These are phyloP conservation scores for Tricholoma matsutake DNA, from an alignment of 768 basidiomycete genomes.

Conservation along the genomic window DNA sequence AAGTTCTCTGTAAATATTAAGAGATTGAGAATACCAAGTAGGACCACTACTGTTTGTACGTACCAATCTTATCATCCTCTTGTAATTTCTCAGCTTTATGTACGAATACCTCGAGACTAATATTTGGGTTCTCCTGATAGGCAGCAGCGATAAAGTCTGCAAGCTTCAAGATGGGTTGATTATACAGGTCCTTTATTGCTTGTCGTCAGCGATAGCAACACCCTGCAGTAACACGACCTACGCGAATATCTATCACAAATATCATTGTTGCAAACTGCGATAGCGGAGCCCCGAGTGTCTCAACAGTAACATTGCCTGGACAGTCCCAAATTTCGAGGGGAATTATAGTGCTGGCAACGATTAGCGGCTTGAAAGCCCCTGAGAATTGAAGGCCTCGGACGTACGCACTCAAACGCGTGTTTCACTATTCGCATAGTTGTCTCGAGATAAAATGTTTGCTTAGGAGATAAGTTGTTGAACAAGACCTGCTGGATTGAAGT, in stretches of 20 bases:
- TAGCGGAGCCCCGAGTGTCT: slow-evolving; percentile 72
- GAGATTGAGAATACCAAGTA: neutral
- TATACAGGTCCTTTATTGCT: slow-evolving; percentile 69
- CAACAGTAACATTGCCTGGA: slow-evolving; percentile 79
- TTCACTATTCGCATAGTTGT: slow-evolving; percentile 77
- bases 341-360: slow-evolving; percentile 69
- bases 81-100: slow-evolving; percentile 92
- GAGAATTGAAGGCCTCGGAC: slow-evolving; percentile 6
- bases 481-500: slow-evolving; percentile 88
- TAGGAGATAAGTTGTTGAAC: slow-evolving; percentile 80
- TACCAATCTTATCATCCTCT: slow-evolving; percentile 90
- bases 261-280: slow-evolving; percentile 82
- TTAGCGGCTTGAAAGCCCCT: slow-evolving; percentile 4
- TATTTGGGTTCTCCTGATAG: slow-evolving; percentile 68
- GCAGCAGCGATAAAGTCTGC: slow-evolving; percentile 80
- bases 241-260: slow-evolving; percentile 95
- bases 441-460: slow-evolving; percentile 88
- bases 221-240: slow-evolving; percentile 33
- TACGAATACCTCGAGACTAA: slow-evolving; percentile 88
- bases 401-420: slow-evolving; percentile 74
- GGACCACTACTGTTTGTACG: slow-evolving; percentile 16
- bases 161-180: slow-evolving; percentile 78
- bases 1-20: slow-evolving; percentile 66
- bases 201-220: neutral
- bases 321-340: slow-evolving; percentile 96